Conservation (phyloP, 2,329 filamentous ascomycete species). For the Ceratocystis papillata region DNA sequence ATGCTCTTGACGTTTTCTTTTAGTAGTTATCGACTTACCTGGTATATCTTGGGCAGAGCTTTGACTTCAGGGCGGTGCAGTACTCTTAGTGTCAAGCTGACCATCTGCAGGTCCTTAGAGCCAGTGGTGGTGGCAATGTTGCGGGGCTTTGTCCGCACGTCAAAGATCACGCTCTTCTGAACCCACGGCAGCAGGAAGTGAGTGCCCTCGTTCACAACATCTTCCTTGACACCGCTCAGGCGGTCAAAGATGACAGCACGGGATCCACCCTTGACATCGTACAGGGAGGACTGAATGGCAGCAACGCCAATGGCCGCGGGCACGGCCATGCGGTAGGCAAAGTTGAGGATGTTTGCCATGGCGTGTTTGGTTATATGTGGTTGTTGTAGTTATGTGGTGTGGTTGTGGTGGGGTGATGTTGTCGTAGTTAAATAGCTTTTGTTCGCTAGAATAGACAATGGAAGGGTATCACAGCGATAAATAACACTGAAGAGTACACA, state of each 20-base stretch:
- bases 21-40: slow-evolving; percentile 48
- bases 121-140: slow-evolving; percentile 97
- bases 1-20: not conserved
- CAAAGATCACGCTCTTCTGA: slow-evolving; percentile 87
- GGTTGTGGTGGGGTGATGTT: not conserved
- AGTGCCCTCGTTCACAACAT: slow-evolving; percentile 88
- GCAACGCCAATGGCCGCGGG: slow-evolving; percentile 59
- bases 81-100: slow-evolving; percentile 92
- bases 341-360: slow-evolving; percentile 37
- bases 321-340: slow-evolving; percentile 58
- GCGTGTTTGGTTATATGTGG: slow-evolving; percentile 1
- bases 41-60: slow-evolving; percentile 93
- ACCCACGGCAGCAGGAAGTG: slow-evolving; percentile 95
- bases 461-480: no score
- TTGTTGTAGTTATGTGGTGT: slow-evolving; percentile 14
- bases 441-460: no score
- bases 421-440: no score
- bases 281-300: slow-evolving; percentile 68
- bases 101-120: slow-evolving; percentile 99
- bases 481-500: no score
- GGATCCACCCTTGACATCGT: slow-evolving; percentile 92
- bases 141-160: slow-evolving; percentile 92
- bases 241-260: slow-evolving; percentile 98
- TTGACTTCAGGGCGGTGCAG: slow-evolving; percentile 89
- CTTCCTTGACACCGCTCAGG: slow-evolving; percentile 80